phyloP scores from a whole-genome alignment of 179 eudicot species.

The Vitellaria paradoxa region DNA sequence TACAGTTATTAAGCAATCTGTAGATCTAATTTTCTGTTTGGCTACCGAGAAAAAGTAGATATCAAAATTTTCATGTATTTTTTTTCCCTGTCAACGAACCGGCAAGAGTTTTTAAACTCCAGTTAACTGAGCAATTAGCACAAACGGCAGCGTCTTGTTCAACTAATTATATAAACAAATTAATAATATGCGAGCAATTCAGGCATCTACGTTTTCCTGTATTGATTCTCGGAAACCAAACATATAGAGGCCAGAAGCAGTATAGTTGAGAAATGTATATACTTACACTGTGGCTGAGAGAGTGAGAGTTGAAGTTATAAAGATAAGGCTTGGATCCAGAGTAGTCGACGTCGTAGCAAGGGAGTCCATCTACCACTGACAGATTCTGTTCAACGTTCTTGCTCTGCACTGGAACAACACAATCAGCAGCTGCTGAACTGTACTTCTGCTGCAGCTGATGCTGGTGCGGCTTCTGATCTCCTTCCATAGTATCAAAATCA shows the following conservation, averaged over 20 bases:
- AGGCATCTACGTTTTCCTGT: background rate
- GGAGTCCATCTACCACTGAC: conserved; percentile 32
- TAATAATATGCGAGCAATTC: background rate
- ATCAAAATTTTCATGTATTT: no score
- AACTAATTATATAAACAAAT: no score
- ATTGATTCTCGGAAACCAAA: background rate
- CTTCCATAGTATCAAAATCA: conserved; percentile 39
- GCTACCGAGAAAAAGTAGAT: background rate
- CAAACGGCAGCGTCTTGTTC: no score
- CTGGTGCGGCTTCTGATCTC: conserved; percentile 40
- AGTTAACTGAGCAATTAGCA: no score
- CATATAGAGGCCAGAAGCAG: background rate
- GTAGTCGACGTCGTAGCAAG: conserved; percentile 43
- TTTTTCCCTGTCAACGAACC: no score
- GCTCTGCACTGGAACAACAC: conserved; percentile 59
- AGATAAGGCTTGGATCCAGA: conserved; percentile 41
- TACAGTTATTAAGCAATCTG: no score
- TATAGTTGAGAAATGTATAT: background rate
- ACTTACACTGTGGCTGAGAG: conserved; percentile 47
- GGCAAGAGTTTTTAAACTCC: no score
- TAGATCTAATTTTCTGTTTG: background rate
- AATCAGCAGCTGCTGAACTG: conserved; percentile 30
- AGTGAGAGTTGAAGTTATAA: conserved; percentile 48
- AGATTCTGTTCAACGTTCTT: conserved; percentile 14
- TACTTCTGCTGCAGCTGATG: conserved; percentile 11